Evolutionary conservation across 192 early-diverging fungal species (phyloP).

Genomic region (Allomyces javanicus): DNA sequence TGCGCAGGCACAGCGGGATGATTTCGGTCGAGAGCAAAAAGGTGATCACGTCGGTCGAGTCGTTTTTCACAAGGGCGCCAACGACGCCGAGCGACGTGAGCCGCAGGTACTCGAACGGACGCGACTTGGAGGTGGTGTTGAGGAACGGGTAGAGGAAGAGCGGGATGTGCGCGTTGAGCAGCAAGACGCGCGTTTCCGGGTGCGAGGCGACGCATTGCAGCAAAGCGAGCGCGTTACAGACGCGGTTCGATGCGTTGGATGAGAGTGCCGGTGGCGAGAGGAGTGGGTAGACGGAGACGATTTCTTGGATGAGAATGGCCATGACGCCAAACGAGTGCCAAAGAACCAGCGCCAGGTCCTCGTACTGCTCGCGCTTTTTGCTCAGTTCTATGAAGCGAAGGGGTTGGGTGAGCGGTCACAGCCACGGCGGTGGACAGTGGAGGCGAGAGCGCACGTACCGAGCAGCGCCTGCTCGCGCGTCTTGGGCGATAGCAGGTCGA

Average conservation of each 20-base stretch:
- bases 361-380: constrained; percentile 85
- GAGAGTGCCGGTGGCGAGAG: constrained; percentile 71
- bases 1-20: constrained; percentile 90
- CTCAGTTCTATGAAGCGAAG: constrained; percentile 39
- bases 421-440: neutral
- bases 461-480: constrained; percentile 76
- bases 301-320: constrained; percentile 86
- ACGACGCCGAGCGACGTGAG: constrained; percentile 88
- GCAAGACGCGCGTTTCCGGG: constrained; percentile 65
- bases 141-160: constrained; percentile 95
- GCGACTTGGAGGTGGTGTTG: constrained; percentile 83
- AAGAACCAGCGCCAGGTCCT: constrained; percentile 85
- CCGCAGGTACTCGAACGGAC: constrained; percentile 89
- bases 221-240: constrained; percentile 87
- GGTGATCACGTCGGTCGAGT: constrained; percentile 86
- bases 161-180: constrained; percentile 69
- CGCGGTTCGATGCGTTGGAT: constrained; percentile 75
- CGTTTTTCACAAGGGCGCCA: constrained; percentile 93
- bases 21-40: constrained; percentile 94
- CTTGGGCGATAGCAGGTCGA: constrained; percentile 58
- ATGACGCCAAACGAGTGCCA: constrained; percentile 97
- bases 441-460: neutral
- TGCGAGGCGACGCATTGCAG: constrained; percentile 93
- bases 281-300: constrained; percentile 83
- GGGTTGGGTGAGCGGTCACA: neutral